Conservation (phyloP, 176 grass and related monocot species). For the Chloris gayana region DNA sequence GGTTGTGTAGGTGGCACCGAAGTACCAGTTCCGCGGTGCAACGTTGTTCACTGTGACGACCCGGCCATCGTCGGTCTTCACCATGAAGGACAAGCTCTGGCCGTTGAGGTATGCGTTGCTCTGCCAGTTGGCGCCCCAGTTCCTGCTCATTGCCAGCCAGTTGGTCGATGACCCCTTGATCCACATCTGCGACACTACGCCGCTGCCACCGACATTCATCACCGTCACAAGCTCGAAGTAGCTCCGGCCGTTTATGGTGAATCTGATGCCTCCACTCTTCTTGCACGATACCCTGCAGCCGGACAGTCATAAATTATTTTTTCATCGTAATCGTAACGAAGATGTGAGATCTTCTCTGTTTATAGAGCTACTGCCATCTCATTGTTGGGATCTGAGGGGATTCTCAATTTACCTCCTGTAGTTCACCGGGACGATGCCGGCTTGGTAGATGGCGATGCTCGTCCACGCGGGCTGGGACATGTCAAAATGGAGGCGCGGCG, state of each 20-base stretch:
- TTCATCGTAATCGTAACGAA: background rate
- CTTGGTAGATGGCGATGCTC: constrained; percentile 47
- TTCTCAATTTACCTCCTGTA: constrained; percentile 34
- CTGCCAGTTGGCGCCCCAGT: constrained; percentile 60
- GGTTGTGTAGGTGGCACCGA: constrained; percentile 40
- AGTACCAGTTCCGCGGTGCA: constrained; percentile 54
- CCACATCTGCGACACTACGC: background rate
- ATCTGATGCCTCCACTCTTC: background rate
- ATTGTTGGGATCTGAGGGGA: background rate
- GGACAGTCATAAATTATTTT: background rate
- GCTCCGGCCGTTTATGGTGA: background rate
- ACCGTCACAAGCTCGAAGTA: background rate
- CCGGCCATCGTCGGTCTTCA: constrained; percentile 50
- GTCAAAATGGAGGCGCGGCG: constrained; percentile 60
- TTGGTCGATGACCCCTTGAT: background rate
- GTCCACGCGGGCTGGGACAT: constrained; percentile 66
- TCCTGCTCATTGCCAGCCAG: background rate
- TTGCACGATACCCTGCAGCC: background rate
- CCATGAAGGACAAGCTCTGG: constrained; percentile 58
- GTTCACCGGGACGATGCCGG: constrained; percentile 50
- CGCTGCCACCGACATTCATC: background rate
- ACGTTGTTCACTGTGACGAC: constrained; percentile 23
- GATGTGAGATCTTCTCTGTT: background rate
- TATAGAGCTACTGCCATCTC: background rate
- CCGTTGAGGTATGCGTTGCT: constrained; percentile 54